Conservation (phyloP, 2,329 filamentous ascomycete species). For the Kalaharituber pfeilii region DNA sequence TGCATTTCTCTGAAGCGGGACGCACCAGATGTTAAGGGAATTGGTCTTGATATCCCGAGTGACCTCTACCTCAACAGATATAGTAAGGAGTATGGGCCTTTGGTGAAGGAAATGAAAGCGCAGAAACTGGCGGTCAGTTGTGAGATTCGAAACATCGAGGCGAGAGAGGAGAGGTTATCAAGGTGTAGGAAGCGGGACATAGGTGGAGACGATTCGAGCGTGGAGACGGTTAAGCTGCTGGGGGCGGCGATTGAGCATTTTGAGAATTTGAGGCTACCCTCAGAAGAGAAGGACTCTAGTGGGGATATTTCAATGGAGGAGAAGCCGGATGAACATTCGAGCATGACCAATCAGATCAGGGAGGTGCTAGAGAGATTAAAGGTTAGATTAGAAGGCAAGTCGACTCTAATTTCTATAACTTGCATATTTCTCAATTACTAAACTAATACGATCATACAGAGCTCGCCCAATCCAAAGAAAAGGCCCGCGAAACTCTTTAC, state of each 20-base stretch:
- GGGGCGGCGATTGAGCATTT: conserved; percentile 9
- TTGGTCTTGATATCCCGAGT: conserved; percentile 17
- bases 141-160: conserved; percentile 16
- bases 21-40: conserved; percentile 9
- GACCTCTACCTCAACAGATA: conserved; percentile 21
- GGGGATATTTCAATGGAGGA: conserved; percentile 9
- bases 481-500: conserved; percentile 15
- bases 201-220: conserved; percentile 1
- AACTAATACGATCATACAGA: conserved; percentile 10
- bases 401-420: neutral
- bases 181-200: conserved; percentile 16
- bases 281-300: neutral
- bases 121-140: conserved; percentile 15
- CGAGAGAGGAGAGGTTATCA: conserved; percentile 18
- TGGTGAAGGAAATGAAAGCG: conserved; percentile 14
- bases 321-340: conserved; percentile 12
- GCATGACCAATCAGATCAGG: conserved; percentile 7
- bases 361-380: conserved; percentile 18
- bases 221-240: conserved; percentile 6
- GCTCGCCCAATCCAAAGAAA: conserved; percentile 16
- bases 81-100: conserved; percentile 18
- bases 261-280: neutral
- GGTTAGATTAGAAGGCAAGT: conserved; percentile 18
- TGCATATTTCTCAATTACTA: neutral
- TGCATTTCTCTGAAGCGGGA: conserved; percentile 16